Evolutionary conservation across 768 basidiomycete genomes (phyloP), one percentile per base, ranked within the genome.

Genomic region (Hortiboletus campestris): DNA sequence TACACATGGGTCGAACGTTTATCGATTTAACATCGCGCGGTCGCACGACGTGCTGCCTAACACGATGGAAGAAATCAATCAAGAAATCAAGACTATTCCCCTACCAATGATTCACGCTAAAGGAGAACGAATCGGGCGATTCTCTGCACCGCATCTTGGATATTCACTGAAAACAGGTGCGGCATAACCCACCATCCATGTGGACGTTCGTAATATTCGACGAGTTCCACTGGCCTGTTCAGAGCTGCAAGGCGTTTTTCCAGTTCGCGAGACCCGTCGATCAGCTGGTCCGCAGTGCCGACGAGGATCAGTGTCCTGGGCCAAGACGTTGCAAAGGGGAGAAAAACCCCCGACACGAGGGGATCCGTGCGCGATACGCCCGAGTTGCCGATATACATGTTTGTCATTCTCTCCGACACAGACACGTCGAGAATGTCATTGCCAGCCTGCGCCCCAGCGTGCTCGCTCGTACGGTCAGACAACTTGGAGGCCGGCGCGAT

Each of bases 401-500:
- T 47, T 7, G 22, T 6, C 35, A 36, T 4, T 2, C 0, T 1
- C 34, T 41, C n/a, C 9, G 14, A 38, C 1, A 0, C 1, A 1
- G 40, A 16, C 9, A 31, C 0, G 12, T 39, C 14, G 17, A 59
- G 4, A 8, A 55, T 17, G 31, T 70, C 62, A 1, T 25, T 25
- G 14, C 1, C 40, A 4, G 7, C 25, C 3, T 40, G 42, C 17
- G 46, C 35, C 53, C 45, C 43, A 44, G 52, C 46, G 2, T 51
- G 14, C 6, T 57, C 57, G 41, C 49, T 51, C 14, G 19, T 1
- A 16, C 0, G 2, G 10, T 59, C 49, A 1, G 5, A 16, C 4
- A 63, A 67, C 8, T 22, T 45, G 6, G 51, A 17, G 6, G 0
- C 7, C 0, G 88, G 88, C 0, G 84, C 74, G 31, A 89, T 75